Conservation (phyloP, 352 stramenopile species). For the Phytophthora constricta region DNA sequence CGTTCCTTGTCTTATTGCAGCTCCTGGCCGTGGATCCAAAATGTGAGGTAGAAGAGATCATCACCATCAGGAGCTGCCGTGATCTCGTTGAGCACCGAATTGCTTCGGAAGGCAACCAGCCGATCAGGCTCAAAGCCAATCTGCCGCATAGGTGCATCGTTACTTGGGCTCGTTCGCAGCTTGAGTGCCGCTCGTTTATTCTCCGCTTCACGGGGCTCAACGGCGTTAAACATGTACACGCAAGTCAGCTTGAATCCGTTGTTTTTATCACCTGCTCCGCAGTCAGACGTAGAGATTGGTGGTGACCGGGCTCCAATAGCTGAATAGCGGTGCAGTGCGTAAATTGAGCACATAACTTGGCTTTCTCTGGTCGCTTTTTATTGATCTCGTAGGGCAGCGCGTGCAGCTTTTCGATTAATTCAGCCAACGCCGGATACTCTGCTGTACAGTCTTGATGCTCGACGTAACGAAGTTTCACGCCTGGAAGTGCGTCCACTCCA, state of each 20-base stretch:
- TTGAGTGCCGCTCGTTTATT: conserved; percentile 32
- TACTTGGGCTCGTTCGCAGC: conserved; percentile 40
- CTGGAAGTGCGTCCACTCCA: conserved; percentile 2
- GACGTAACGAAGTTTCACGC: conserved; percentile 66
- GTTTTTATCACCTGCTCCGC: conserved; percentile 66
- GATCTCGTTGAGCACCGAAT: conserved; percentile 75
- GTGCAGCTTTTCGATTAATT: conserved; percentile 80
- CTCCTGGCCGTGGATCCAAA: conserved; percentile 84
- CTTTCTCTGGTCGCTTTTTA: conserved; percentile 47
- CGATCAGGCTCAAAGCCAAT: conserved; percentile 52
- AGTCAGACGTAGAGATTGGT: conserved; percentile 69
- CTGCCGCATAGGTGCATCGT: conserved; percentile 39
- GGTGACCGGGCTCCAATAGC: conserved; percentile 45
- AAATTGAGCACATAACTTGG: conserved; percentile 73
- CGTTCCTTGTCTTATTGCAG: conserved; percentile 24
- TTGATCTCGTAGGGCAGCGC: conserved; percentile 88
- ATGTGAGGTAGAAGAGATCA: conserved; percentile 72
- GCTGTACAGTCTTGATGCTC: conserved; percentile 58
- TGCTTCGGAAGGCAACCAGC: conserved; percentile 75
- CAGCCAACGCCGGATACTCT: conserved; percentile 71
- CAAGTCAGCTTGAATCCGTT: conserved; percentile 85
- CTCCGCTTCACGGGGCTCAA: conserved; percentile 4
- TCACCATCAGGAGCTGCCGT: conserved; percentile 32
- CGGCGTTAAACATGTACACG: conserved; percentile 69
- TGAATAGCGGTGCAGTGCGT: conserved; percentile 67